phyloP scores from a whole-genome alignment of 2,329 filamentous ascomycete genomes.

The Helotiales sp. region DNA sequence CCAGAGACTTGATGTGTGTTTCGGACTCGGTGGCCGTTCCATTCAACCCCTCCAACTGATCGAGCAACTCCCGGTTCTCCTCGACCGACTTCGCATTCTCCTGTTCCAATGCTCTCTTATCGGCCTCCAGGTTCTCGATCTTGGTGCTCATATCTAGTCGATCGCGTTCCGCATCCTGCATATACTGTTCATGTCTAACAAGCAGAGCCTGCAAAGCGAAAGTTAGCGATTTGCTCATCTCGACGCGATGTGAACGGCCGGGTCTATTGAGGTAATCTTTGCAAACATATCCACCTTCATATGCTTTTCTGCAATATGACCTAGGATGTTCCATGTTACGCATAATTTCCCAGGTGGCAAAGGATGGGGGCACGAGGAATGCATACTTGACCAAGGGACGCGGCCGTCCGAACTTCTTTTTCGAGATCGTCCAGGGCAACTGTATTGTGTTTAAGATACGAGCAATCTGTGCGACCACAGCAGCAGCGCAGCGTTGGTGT shows the following conservation, averaged over 20 bases:
- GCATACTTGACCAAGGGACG: constrained; percentile 89
- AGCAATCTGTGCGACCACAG: constrained; percentile 81
- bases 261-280: not conserved
- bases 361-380: constrained; percentile 36
- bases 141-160: constrained; percentile 72
- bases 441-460: constrained; percentile 81
- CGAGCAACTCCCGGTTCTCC: constrained; percentile 80
- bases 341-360: constrained; percentile 19
- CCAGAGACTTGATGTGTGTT: constrained; percentile 75
- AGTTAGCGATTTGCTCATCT: constrained; percentile 61
- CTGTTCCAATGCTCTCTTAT: constrained; percentile 75
- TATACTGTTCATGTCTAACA: constrained; percentile 90
- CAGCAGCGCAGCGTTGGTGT: constrained; percentile 64
- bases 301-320: not conserved
- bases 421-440: constrained; percentile 80
- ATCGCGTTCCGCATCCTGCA: constrained; percentile 88
- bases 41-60: constrained; percentile 86
- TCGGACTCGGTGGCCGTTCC: constrained; percentile 80
- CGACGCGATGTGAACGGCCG: not conserved
- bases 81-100: constrained; percentile 79
- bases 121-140: constrained; percentile 76
- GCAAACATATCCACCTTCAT: constrained; percentile 11
- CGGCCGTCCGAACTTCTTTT: constrained; percentile 84
- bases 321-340: constrained; percentile 9
- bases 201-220: constrained; percentile 83